Percentiles rank a stretch among this genome's conserved stretches.
Conservation (phyloP, 2,329 filamentous ascomycete species). For the Fusarium tanahbumbuense region DNA sequence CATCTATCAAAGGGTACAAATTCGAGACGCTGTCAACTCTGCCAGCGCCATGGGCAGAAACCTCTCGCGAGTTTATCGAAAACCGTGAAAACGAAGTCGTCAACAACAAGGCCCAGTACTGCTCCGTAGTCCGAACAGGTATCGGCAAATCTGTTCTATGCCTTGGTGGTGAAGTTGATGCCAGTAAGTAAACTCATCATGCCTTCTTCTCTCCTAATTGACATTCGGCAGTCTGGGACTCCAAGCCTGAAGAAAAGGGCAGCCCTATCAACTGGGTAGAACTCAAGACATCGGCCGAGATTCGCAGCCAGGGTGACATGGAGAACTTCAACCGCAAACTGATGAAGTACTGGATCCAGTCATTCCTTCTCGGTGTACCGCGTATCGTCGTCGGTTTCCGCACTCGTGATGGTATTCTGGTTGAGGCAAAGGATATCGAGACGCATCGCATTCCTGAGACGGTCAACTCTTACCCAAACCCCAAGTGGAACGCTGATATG, state of each 20-base stretch:
- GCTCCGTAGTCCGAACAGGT: conserved; percentile 89
- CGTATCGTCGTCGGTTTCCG: conserved; percentile 93
- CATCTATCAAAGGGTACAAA: conserved; percentile 78
- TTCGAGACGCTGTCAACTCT: conserved; percentile 90
- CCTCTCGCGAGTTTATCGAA: conserved; percentile 82
- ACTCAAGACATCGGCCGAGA: conserved; percentile 87
- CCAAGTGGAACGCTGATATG: conserved; percentile 88
- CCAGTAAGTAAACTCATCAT: conserved; percentile 63
- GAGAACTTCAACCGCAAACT: conserved; percentile 88
- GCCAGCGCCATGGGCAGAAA: conserved; percentile 78
- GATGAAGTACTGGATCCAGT: conserved; percentile 96
- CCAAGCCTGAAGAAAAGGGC: conserved; percentile 74
- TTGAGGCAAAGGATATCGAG: conserved; percentile 79
- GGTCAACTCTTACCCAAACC: conserved; percentile 73
- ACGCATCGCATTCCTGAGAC: conserved; percentile 82
- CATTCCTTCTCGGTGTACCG: conserved; percentile 91
- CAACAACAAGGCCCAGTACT: conserved; percentile 94
- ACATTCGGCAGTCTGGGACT: conserved; percentile 76
- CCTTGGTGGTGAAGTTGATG: conserved; percentile 94
- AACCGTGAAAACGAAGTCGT: conserved; percentile 76
- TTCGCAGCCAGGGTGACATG: conserved; percentile 74
- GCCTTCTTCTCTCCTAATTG: background rate
- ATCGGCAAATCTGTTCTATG: conserved; percentile 81
- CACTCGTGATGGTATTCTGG: conserved; percentile 75
- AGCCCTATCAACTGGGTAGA: conserved; percentile 92